Evolutionary conservation across 2,329 filamentous ascomycete genomes (phyloP).

Genomic region (Exophiala aquamarina): DNA sequence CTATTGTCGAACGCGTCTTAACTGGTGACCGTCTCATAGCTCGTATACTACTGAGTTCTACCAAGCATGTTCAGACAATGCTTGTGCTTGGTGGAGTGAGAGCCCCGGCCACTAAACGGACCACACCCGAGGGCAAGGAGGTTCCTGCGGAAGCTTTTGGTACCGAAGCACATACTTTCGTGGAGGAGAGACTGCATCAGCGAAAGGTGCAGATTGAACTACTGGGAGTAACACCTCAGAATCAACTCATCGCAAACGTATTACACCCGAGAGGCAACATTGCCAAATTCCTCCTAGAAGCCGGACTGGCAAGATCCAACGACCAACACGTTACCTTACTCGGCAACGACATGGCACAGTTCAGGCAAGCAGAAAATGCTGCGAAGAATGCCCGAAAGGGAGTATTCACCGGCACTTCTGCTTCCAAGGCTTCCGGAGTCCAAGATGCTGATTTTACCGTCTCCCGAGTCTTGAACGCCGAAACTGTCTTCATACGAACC

Average conservation of each 20-base stretch:
- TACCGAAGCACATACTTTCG: conserved; percentile 83
- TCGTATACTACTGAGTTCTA: conserved; percentile 75
- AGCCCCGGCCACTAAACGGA: conserved; percentile 83
- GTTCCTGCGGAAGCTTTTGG: conserved; percentile 87
- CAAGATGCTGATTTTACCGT: conserved; percentile 78
- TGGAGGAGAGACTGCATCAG: conserved; percentile 82
- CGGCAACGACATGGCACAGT: conserved; percentile 79
- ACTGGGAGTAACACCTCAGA: conserved; percentile 84
- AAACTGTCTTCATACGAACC: conserved; percentile 82
- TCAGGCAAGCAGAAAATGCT: conserved; percentile 82
- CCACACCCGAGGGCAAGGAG: conserved; percentile 73
- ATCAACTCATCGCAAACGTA: conserved; percentile 83
- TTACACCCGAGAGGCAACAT: conserved; percentile 91
- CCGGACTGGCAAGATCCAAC: conserved; percentile 86
- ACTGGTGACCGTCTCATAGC: conserved; percentile 88
- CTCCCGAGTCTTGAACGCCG: conserved; percentile 80
- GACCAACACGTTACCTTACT: conserved; percentile 95
- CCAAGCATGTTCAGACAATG: conserved; percentile 85
- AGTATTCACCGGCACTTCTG: conserved; percentile 77
- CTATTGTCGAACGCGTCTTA: conserved; percentile 85
- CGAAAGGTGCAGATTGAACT: conserved; percentile 80
- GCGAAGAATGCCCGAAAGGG: conserved; percentile 76
- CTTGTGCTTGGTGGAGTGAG: conserved; percentile 86
- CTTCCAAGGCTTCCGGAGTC: conserved; percentile 59
- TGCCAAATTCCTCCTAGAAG: conserved; percentile 83